Evolutionary conservation across 768 basidiomycete species (phyloP).

Genomic region (Kwoniella europaea): DNA sequence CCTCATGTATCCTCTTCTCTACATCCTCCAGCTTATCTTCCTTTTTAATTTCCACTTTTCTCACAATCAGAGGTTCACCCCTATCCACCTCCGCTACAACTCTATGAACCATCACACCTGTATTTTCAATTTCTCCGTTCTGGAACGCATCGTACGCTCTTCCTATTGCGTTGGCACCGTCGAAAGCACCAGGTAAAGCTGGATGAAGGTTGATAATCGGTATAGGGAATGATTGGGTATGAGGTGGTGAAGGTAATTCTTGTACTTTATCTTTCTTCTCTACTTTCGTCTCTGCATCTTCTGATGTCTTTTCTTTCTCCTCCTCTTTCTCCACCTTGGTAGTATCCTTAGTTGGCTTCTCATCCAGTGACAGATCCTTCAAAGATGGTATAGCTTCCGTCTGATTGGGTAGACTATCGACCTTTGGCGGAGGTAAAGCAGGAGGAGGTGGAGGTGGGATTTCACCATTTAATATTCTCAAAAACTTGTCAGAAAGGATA

Average conservation of each 20-base stretch:
- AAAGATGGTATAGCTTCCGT: conserved; percentile 30
- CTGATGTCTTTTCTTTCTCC: conserved; percentile 2
- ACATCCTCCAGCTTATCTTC: conserved; percentile 76
- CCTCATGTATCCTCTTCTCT: conserved; percentile 75
- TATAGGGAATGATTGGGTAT: conserved; percentile 59
- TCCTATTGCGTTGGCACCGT: conserved; percentile 88
- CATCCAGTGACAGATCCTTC: conserved; percentile 1
- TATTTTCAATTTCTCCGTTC: conserved; percentile 74
- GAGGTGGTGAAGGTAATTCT: conserved; percentile 10
- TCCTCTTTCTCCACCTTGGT: neutral
- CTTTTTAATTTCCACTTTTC: conserved; percentile 72
- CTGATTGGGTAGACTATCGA: conserved; percentile 14
- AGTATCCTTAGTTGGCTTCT: neutral
- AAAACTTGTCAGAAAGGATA: conserved; percentile 79
- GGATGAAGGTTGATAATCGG: conserved; percentile 97
- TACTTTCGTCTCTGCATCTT: neutral
- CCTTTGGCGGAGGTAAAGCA: conserved; percentile 30
- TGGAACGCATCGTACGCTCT: conserved; percentile 88
- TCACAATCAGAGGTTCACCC: conserved; percentile 82
- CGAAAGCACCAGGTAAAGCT: conserved; percentile 93
- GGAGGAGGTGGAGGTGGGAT: conserved; percentile 28
- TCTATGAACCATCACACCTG: conserved; percentile 91
- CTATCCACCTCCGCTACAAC: conserved; percentile 92
- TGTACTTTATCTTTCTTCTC: neutral
- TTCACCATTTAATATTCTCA: conserved; percentile 68